phyloP scores from a whole-genome alignment of 306 rosid species.

The Sindora glabra region DNA sequence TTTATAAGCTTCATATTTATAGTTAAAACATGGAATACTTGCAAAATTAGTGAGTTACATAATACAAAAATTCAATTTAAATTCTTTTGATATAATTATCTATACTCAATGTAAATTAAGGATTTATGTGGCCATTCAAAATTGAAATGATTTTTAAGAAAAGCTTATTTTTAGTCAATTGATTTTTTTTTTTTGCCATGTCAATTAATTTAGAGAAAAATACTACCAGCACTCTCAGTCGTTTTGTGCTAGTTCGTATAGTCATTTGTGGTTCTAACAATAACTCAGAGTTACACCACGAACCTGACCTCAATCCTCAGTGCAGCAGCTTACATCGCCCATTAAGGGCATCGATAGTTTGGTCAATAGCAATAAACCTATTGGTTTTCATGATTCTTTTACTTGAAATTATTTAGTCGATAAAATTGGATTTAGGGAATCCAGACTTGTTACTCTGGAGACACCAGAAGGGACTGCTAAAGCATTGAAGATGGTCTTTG shows the following conservation, averaged over 20 bases:
- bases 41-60: no score
- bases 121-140: no score
- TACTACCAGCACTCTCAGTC: constrained; percentile 87
- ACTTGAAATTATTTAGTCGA: constrained; percentile 49
- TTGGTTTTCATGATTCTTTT: constrained; percentile 92
- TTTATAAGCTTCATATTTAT: no score
- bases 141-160: no score
- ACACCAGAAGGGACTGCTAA: constrained; percentile 49
- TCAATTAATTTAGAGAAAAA: constrained; percentile 77
- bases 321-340: constrained; percentile 76
- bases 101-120: no score
- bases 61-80: no score
- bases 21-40: no score
- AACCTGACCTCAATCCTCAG: constrained; percentile 93
- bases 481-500: constrained; percentile 70
- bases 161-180: no score
- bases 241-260: constrained; percentile 79
- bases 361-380: constrained; percentile 46
- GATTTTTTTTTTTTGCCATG: no score
- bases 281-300: constrained; percentile 91
- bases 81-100: no score
- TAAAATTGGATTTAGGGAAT: constrained; percentile 52
- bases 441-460: constrained; percentile 67
- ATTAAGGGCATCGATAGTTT: constrained; percentile 76
- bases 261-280: constrained; percentile 86